These are phyloP conservation scores for Kernera saxatilis DNA, from an alignment of 345 rosid genomes.

Conservation along the genomic window DNA sequence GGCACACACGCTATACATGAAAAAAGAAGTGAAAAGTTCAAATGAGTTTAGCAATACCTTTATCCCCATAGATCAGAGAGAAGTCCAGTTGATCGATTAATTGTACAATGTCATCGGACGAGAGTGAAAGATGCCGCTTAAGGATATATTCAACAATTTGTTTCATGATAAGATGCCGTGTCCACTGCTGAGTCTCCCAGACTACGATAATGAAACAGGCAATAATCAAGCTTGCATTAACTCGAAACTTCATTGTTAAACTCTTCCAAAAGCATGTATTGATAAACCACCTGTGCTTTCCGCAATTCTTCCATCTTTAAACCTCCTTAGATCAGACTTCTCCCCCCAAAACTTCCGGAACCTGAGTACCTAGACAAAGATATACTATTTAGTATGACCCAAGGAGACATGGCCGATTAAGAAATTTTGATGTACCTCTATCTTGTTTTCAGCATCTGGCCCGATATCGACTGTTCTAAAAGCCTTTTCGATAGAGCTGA, in stretches of 20 bases:
- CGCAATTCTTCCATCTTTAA: constrained; percentile 89
- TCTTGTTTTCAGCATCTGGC: constrained; percentile 84
- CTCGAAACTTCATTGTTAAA: not conserved
- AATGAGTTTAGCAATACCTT: constrained; percentile 42
- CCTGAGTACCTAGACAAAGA: constrained; percentile 48
- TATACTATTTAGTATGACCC: not conserved
- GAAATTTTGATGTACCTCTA: constrained; percentile 46
- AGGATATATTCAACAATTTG: constrained; percentile 61
- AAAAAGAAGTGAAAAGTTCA: not conserved
- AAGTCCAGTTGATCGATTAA: constrained; percentile 92
- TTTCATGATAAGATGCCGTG: constrained; percentile 71
- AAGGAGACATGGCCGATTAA: constrained; percentile 3
- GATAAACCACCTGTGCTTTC: constrained; percentile 76
- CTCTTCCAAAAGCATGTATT: constrained; percentile 8
- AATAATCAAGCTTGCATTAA: constrained; percentile 15
- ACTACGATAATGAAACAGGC: constrained; percentile 39
- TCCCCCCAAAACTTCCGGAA: constrained; percentile 88
- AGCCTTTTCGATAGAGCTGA: constrained; percentile 67
- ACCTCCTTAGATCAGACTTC: constrained; percentile 86
- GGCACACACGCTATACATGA: not conserved
- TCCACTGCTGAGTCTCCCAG: constrained; percentile 74
- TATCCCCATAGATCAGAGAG: constrained; percentile 54
- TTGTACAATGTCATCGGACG: constrained; percentile 46
- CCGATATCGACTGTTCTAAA: constrained; percentile 83
- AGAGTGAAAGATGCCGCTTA: constrained; percentile 58